Conservation (phyloP, 1,284 basidiomycete genomes). For the Garcileccinum viscosum region DNA sequence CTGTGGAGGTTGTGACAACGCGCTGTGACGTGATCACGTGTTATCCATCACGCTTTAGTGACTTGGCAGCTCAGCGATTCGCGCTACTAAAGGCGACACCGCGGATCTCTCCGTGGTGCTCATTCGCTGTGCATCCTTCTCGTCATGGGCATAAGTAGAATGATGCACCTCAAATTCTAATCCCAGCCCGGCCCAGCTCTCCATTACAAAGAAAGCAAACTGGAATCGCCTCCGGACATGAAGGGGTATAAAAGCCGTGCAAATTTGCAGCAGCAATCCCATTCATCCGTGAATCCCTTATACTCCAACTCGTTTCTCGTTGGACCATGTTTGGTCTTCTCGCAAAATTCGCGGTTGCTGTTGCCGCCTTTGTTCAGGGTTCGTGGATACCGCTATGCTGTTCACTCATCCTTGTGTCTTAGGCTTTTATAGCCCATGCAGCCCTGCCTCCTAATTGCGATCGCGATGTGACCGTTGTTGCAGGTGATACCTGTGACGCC, state of each 20-base stretch:
- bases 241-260: slow-evolving; percentile 29
- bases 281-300: neutral
- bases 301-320: neutral
- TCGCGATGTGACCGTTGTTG: slow-evolving; percentile 45
- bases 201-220: neutral
- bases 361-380: slow-evolving; percentile 23
- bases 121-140: neutral
- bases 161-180: neutral
- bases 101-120: neutral
- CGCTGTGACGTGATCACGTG: slow-evolving; percentile 29
- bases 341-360: slow-evolving; percentile 19
- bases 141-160: neutral
- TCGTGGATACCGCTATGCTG: slow-evolving; percentile 2
- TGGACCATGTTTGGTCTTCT: slow-evolving; percentile 29
- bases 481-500: slow-evolving; percentile 36
- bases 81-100: no score
- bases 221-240: neutral
- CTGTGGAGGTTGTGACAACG: slow-evolving; percentile 33
- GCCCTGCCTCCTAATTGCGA: slow-evolving; percentile 41
- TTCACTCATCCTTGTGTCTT: neutral
- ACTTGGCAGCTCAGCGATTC: no score
- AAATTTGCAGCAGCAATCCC: neutral
- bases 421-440: slow-evolving; percentile 18
- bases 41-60: neutral
- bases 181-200: neutral